phyloP scores from a whole-genome alignment of 495 filamentous ascomycete species.

The Podospora didyma region DNA sequence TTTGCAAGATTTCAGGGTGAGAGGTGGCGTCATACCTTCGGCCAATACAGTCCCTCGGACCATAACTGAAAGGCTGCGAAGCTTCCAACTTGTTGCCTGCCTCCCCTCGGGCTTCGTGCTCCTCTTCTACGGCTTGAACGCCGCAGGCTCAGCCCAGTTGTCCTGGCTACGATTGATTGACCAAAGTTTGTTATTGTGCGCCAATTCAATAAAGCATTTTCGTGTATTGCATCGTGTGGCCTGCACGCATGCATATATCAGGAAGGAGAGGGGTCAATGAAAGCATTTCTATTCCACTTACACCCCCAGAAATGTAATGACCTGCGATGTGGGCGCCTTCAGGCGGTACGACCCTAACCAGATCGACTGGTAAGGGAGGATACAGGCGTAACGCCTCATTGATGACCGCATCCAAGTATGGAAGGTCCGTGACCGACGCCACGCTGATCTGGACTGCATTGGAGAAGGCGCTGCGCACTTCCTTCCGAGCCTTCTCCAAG shows the following conservation, averaged over 20 bases:
- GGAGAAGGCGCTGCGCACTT: conserved; percentile 45
- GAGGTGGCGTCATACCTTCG: conserved; percentile 32
- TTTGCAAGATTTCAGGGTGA: not conserved
- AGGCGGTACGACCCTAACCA: conserved; percentile 39
- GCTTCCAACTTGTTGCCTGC: conserved; percentile 29
- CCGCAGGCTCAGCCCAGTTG: conserved; percentile 31
- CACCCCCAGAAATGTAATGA: conserved; percentile 30
- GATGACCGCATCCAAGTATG: conserved; percentile 51
- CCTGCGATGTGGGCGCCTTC: conserved; percentile 43
- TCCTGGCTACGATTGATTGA: conserved; percentile 32
- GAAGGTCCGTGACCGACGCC: conserved; percentile 31
- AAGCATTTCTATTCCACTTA: conserved; percentile 29
- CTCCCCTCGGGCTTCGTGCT: conserved; percentile 3
- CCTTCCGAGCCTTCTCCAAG: conserved; percentile 34
- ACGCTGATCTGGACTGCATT: conserved; percentile 41
- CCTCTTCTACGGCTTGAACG: conserved; percentile 25
- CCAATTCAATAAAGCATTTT: not conserved
- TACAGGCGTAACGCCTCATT: conserved; percentile 54
- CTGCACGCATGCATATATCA: too few species aligned
- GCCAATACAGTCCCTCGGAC: conserved; percentile 38
- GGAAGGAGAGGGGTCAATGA: too few species aligned
- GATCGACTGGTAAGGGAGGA: conserved; percentile 43
- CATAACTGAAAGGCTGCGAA: conserved; percentile 32
- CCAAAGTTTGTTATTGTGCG: conserved; percentile 1
- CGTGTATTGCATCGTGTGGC: not conserved